Evolutionary conservation across 768 basidiomycete genomes (phyloP), one percentile per base, ranked within the genome.

Genomic region (Tephrocybe sp.): DNA sequence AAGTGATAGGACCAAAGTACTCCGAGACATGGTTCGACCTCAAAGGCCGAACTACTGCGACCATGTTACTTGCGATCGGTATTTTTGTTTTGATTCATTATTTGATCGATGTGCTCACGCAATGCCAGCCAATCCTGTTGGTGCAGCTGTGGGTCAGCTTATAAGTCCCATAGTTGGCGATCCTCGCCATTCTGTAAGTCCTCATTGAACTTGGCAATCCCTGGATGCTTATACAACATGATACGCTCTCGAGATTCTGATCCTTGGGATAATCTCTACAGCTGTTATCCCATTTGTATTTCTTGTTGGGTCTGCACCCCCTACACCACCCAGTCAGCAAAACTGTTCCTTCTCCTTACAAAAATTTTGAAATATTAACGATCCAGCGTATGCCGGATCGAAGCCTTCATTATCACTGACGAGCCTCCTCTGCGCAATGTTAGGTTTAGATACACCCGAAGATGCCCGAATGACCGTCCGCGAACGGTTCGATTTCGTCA

Each of bases 11-110:
- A 5, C 88, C 91, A 1, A 84, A 80, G 45, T 93, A 86, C 65
- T 91, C 90, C 0, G 87, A 93, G 62, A 79, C 69, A 26, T 93
- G 91, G 91, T 93, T 93, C 59, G 82, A 87, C 52, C 67, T 91
- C 39, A 72, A 78, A 51, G 82, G 85, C 12, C 76, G 91, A 34
- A 91, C 87, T 2, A 92, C 90, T 0, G 88, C 88, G 11, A 93
- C 78, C 1, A 83, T 80, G 79, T 60, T 79, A 16, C 58, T 80
- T 25, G 75, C 78, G 6, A 78, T 83, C 36, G 70, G 81, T 79
- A 47, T 37, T n/a, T 15, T 1, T 49, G 15, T 27, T 28, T 19
- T 18, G 13, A 31, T 19, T 12, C 18, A 5, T 6, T 19, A 9
- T 19, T 2, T 37, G n/a, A 12, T 19, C n/a, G 3, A 37, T 19